Conservation (phyloP, 345 rosid genomes). For the Rhizophora apiculata region DNA sequence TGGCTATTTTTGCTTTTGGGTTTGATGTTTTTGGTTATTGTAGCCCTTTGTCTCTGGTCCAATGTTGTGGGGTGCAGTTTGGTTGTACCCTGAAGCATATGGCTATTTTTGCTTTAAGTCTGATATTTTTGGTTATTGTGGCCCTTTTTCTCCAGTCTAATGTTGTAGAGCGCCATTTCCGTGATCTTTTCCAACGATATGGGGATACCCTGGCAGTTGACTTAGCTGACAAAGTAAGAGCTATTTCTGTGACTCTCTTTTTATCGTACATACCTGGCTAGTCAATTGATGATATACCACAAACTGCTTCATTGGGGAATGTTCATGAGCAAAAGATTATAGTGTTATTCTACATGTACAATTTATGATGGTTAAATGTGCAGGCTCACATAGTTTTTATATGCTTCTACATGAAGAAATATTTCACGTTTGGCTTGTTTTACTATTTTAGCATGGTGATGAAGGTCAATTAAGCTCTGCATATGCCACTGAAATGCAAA, state of each 20-base stretch:
- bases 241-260: slow-evolving; percentile 14
- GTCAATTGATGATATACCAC: background rate
- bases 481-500: slow-evolving; percentile 73
- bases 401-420: background rate
- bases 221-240: slow-evolving; percentile 71
- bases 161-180: slow-evolving; percentile 85
- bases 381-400: slow-evolving; percentile 3
- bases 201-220: slow-evolving; percentile 71
- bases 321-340: background rate
- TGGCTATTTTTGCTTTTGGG: slow-evolving; percentile 12
- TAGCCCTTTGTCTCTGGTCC: slow-evolving; percentile 42
- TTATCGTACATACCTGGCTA: background rate
- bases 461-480: slow-evolving; percentile 83
- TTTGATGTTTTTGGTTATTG: slow-evolving; percentile 13
- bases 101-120: slow-evolving; percentile 7
- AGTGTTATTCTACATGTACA: background rate
- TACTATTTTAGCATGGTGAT: slow-evolving; percentile 63
- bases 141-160: slow-evolving; percentile 48
- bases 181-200: slow-evolving; percentile 81
- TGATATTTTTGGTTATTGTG: slow-evolving; percentile 13
- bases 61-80: slow-evolving; percentile 58
- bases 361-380: background rate
- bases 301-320: slow-evolving; percentile 12
- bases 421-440: slow-evolving; percentile 9
- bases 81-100: too few species aligned